Evolutionary conservation across 768 basidiomycete species (phyloP), one percentile per base, ranked within the genome.

Genomic region (button mushroom (Agaricus bisporus)): DNA sequence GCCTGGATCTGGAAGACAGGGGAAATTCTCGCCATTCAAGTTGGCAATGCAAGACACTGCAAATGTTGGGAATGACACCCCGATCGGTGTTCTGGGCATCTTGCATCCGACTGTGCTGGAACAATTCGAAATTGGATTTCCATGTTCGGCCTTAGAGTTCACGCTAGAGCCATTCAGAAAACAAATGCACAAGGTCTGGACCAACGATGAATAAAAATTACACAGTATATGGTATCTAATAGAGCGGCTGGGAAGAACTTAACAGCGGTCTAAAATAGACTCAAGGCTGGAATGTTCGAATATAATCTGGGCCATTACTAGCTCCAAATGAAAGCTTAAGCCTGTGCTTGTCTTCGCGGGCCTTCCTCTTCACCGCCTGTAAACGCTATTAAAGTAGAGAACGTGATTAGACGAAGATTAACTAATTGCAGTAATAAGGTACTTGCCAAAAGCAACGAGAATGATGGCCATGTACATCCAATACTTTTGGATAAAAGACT

Each of bases 141-240:
- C 95, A 17, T 98, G 95, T 71, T 98, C 95, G 32, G 86, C 86
- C 6, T 72, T 99, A 52, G 95, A 99, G 76, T 93, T 99, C 68
- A 87, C 86, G 28, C 76, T 98, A 42, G 95, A 98, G 69, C 90
- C 90, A n/a, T 92, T 99, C 78, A 85, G 88, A 73, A 89, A 86
- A 69, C 75, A 78, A 60, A 76, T 76, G 73, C 73, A 77, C 41
- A 74, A 72, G 62, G 69, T 79, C 55, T 82, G 79, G 79, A 80
- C 77, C 45, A 78, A 78, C 53, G 76, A 77, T 5, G 74, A 79
- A 56, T 74, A 68, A 26, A 54, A 45, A 49, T 41, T 20, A 43
- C 37, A 56, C 54, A 50, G 20, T 38, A 18, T 48, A 52, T 54
- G 62, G 64, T 64, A 63, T 57, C 32, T 32, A 32, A 51, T 26